Conservation (phyloP, 1,284 basidiomycete species). For the Marasmius tenuissimus region DNA sequence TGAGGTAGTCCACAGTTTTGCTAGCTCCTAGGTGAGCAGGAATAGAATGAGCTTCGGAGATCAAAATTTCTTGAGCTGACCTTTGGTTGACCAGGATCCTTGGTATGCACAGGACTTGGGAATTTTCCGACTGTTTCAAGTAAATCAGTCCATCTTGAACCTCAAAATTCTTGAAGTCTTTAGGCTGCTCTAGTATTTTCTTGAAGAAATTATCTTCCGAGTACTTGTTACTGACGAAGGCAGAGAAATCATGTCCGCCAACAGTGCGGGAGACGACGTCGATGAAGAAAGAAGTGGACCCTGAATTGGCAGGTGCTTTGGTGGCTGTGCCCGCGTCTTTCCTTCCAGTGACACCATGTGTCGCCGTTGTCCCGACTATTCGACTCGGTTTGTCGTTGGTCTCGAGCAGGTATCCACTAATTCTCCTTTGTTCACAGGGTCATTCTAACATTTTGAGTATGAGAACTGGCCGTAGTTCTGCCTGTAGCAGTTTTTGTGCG, state of each 20-base stretch:
- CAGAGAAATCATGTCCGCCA: background rate
- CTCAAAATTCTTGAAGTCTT: conserved; percentile 20
- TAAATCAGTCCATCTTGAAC: conserved; percentile 17
- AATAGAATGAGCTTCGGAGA: conserved; percentile 28
- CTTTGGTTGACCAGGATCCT: conserved; percentile 12
- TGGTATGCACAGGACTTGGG: conserved; percentile 25
- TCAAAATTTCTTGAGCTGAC: conserved; percentile 18
- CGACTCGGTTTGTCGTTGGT: too few relatives aligned
- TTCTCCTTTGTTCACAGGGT: too few relatives aligned
- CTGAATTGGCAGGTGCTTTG: background rate
- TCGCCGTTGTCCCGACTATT: too few relatives aligned
- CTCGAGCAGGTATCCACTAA: too few relatives aligned
- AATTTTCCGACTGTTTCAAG: conserved; percentile 2
- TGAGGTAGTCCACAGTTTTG: conserved; percentile 29
- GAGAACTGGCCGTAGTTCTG: too few relatives aligned
- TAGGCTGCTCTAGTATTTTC: conserved; percentile 16
- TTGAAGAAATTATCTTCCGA: conserved; percentile 21
- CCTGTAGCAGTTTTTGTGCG: too few relatives aligned
- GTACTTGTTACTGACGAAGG: conserved; percentile 11
- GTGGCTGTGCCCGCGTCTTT: too few relatives aligned
- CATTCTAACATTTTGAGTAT: too few relatives aligned
- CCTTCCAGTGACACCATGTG: too few relatives aligned
- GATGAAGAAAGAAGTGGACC: background rate
- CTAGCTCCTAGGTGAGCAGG: conserved; percentile 29
- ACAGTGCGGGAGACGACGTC: background rate